phyloP scores from a whole-genome alignment of 2,329 filamentous ascomycete genomes.

The Fusarium euwallaceae region DNA sequence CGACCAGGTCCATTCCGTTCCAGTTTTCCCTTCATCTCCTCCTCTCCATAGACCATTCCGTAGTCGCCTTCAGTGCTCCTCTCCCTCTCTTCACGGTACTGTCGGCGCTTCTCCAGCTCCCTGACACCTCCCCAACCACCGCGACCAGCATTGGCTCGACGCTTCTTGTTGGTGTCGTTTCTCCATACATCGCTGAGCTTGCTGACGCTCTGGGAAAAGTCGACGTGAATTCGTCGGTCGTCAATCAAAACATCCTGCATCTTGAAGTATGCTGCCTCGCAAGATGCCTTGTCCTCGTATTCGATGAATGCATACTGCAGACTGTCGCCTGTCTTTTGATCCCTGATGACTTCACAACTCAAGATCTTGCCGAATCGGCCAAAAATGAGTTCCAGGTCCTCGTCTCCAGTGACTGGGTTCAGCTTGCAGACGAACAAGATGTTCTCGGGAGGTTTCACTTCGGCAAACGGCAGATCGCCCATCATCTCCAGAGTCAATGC shows the following conservation, averaged over 20 bases:
- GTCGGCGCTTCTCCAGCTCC: conserved; percentile 88
- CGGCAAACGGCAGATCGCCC: conserved; percentile 95
- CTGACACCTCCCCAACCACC: conserved; percentile 94
- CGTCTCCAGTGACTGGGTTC: conserved; percentile 94
- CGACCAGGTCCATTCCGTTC: conserved; percentile 54
- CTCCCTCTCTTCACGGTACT: conserved; percentile 81
- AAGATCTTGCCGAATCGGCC: conserved; percentile 95
- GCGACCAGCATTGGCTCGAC: conserved; percentile 66
- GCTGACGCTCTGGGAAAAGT: conserved; percentile 95
- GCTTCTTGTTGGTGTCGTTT: conserved; percentile 85
- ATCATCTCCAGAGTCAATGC: conserved; percentile 98
- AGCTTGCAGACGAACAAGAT: conserved; percentile 98
- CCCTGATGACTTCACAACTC: conserved; percentile 95
- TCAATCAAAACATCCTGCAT: conserved; percentile 99
- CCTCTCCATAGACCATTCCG: conserved; percentile 84
- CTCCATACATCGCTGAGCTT: conserved; percentile 93
- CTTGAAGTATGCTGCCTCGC: conserved; percentile 96
- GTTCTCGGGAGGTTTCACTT: conserved; percentile 97
- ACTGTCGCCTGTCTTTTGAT: conserved; percentile 93
- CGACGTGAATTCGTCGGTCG: conserved; percentile 96
- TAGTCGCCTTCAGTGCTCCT: conserved; percentile 67
- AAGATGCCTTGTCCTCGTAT: conserved; percentile 91
- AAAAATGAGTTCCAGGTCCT: conserved; percentile 96
- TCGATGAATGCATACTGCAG: conserved; percentile 98
- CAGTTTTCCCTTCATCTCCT: conserved; percentile 71